Evolutionary conservation across 805 yeast species (phyloP).

Genomic region (Candida maesae): DNA sequence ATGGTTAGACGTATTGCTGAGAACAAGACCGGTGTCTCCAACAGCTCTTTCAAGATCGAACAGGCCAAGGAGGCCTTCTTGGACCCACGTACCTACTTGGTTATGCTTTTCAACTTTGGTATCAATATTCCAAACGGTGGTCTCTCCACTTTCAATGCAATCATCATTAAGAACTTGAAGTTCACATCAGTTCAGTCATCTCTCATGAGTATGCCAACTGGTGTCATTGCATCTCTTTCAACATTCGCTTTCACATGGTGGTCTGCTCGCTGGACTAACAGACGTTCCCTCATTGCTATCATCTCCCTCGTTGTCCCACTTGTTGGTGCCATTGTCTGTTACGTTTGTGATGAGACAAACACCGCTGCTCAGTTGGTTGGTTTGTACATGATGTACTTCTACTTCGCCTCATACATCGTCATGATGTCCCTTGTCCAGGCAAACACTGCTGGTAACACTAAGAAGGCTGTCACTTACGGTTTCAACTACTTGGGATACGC

Average conservation of each 20-base stretch:
- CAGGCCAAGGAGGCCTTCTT: constrained; percentile 41
- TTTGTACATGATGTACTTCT: constrained; percentile 32
- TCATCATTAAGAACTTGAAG: constrained; percentile 24
- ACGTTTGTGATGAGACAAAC: constrained; percentile 15
- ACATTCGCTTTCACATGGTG: constrained; percentile 31
- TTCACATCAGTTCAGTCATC: constrained; percentile 25
- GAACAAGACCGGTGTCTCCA: constrained; percentile 44
- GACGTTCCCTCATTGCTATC: constrained; percentile 27
- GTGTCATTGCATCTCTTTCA: constrained; percentile 31
- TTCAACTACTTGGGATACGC: constrained; percentile 38
- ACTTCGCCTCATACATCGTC: constrained; percentile 31
- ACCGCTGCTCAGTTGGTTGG: constrained; percentile 29
- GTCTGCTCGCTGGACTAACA: constrained; percentile 30
- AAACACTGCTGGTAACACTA: constrained; percentile 46
- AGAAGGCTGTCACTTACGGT: constrained; percentile 35
- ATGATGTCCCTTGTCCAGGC: constrained; percentile 33
- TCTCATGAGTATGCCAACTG: constrained; percentile 28
- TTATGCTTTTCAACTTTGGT: constrained; percentile 30
- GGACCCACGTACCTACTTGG: constrained; percentile 37
- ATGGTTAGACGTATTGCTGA: constrained; percentile 37
- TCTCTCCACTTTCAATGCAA: constrained; percentile 26
- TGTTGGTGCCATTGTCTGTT: constrained; percentile 28
- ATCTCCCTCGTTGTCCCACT: constrained; percentile 28
- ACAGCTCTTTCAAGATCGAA: constrained; percentile 34
- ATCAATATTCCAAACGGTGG: constrained; percentile 35